Conservation (phyloP, 2,329 filamentous ascomycete species). For the Immersiporthe knoxdaviesiana region DNA sequence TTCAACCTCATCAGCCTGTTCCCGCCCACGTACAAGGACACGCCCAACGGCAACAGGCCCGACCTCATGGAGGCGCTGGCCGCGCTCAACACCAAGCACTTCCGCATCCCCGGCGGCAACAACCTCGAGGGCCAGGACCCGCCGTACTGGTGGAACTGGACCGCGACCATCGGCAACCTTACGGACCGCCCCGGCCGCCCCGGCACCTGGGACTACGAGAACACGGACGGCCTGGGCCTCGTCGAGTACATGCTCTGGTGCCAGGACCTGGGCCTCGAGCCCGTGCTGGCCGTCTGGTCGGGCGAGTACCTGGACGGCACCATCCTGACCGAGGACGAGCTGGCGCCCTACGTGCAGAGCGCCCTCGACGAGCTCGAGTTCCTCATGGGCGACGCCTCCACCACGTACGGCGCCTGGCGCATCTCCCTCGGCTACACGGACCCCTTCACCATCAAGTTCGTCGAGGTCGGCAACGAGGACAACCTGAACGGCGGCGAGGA, state of each 20-base stretch:
- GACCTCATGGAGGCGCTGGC: slow-evolving; percentile 27
- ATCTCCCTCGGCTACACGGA: slow-evolving; percentile 52
- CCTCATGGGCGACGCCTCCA: slow-evolving; percentile 48
- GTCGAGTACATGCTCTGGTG: slow-evolving; percentile 50
- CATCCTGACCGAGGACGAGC: slow-evolving; percentile 45
- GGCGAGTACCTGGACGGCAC: slow-evolving; percentile 48
- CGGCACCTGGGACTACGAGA: slow-evolving; percentile 47
- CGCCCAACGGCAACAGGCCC: slow-evolving; percentile 53
- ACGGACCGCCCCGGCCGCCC: slow-evolving; percentile 39
- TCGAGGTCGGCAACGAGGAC: slow-evolving; percentile 61
- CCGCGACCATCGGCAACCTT: slow-evolving; percentile 45
- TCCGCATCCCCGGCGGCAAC: slow-evolving; percentile 29
- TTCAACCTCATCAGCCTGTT: slow-evolving; percentile 29
- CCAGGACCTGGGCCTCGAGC: slow-evolving; percentile 24
- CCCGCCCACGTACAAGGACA: slow-evolving; percentile 44
- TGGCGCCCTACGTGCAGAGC: slow-evolving; percentile 51
- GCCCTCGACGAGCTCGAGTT: slow-evolving; percentile 57
- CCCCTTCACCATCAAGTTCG: slow-evolving; percentile 53
- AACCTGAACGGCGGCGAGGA: slow-evolving; percentile 45
- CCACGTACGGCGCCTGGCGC: slow-evolving; percentile 50
- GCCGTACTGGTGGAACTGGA: slow-evolving; percentile 34
- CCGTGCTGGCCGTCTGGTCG: slow-evolving; percentile 49
- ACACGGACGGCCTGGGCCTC: slow-evolving; percentile 54
- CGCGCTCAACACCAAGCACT: slow-evolving; percentile 25
- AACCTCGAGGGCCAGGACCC: slow-evolving; percentile 25